Base-by-base conservation (phyloP, 208 protist genomes). In the Vickermania spadyakhi region DNA sequence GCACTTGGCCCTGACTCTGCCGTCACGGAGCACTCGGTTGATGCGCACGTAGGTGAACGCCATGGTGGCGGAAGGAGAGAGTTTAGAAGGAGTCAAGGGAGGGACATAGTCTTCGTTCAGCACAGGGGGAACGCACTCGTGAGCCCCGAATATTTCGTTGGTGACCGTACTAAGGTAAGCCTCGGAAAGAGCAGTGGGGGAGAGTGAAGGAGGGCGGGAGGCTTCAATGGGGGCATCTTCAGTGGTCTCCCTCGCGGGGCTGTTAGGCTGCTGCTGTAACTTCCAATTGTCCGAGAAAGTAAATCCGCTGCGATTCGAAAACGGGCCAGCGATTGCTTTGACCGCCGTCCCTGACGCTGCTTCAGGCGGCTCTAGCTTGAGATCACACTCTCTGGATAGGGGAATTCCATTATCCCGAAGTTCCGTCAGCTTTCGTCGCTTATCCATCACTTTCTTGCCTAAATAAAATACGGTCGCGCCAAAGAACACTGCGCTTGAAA, bases 1-100 rank as follows among this genome's bases (percentile, higher is more conserved):
- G 11, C 64, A 70, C 14, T 45, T n/a, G 2, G 56, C 18, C 31
- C 66, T 67, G 28, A 75, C 70, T 27, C 68, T 74, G 27, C 72
- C 68, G 61, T 75, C 71, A 58, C 81, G 71, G 36, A 85, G 64
- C 72, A 76, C 80, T 25, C 78, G 73, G 64, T 78, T 78, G 31
- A 78, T 41, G n/a, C 66, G 70, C 31, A 78, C 67, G 22, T 68
- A 65, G 11, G 75, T 78, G 64, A 67, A 71, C 3, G 66, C 62
- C 26, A 72, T 50, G 27, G 71, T 75, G 54, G 49, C 59, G 2
- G 61, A 61, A 14, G 78, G 78, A 2, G 71, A 79, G 22, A 85
- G 70, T 52, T 78, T 78, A 5, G 65, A 66, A 31, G 68, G 57
- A n/a, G 71, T 81, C 62, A 85, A 74, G 27, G 72, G 59, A 18